phyloP scores from a whole-genome alignment of 2,329 filamentous ascomycete species.

The Metarhizium sp. region DNA sequence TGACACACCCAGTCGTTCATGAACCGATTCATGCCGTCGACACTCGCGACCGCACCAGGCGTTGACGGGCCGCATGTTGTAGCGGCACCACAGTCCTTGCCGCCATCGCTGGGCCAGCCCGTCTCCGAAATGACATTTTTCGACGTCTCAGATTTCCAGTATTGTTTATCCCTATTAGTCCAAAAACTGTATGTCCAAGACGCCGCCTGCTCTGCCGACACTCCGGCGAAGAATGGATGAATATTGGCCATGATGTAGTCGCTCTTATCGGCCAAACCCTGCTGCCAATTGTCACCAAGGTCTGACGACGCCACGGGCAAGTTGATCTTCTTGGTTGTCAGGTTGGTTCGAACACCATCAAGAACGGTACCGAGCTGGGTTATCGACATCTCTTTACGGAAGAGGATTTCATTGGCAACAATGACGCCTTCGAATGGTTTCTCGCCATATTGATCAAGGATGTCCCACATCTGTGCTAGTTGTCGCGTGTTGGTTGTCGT shows the following conservation, averaged over 20 bases:
- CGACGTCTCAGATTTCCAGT: constrained; percentile 52
- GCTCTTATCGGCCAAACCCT: constrained; percentile 56
- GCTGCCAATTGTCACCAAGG: constrained; percentile 79
- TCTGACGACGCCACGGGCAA: constrained; percentile 82
- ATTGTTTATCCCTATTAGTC: constrained; percentile 54
- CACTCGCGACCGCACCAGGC: constrained; percentile 64
- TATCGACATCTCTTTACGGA: constrained; percentile 65
- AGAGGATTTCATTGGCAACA: constrained; percentile 69
- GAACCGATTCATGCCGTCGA: constrained; percentile 76
- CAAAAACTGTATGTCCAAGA: constrained; percentile 81
- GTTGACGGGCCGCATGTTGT: constrained; percentile 39
- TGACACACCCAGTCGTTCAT: constrained; percentile 80
- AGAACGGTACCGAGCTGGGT: constrained; percentile 56
- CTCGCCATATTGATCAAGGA: constrained; percentile 60
- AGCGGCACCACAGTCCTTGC: constrained; percentile 59
- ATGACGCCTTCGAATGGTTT: constrained; percentile 74
- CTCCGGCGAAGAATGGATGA: constrained; percentile 89
- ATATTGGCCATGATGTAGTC: constrained; percentile 96
- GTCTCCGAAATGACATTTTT: constrained; percentile 83
- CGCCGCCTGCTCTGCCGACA: constrained; percentile 57
- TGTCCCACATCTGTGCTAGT: constrained; percentile 71
- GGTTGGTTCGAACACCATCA: constrained; percentile 58
- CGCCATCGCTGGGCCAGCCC: constrained; percentile 81
- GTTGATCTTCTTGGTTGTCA: constrained; percentile 55
- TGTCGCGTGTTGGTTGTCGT: constrained; percentile 76